Conservation (phyloP, 2,329 filamentous ascomycete species). For the Pseudogymnoascus verrucosus region DNA sequence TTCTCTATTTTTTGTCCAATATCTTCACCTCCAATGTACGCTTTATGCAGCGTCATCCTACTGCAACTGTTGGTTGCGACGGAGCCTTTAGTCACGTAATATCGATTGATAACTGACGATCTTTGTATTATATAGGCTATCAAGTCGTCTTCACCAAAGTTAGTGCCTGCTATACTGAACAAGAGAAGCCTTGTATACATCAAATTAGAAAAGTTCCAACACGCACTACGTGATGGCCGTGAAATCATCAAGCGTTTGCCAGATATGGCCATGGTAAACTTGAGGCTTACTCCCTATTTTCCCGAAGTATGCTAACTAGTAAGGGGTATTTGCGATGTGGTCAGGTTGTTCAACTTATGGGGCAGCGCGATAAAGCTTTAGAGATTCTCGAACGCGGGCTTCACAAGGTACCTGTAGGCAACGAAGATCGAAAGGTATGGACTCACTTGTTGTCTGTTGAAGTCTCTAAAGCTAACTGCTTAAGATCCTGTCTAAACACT, state of each 20-base stretch:
- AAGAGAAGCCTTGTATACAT: slow-evolving; percentile 28
- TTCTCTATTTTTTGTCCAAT: no score
- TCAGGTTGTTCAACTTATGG: slow-evolving; percentile 25
- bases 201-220: slow-evolving; percentile 23
- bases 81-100: background rate
- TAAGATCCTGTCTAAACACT: background rate
- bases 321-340: slow-evolving; percentile 29
- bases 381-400: slow-evolving; percentile 29
- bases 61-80: background rate
- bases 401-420: slow-evolving; percentile 25
- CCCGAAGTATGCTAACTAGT: background rate
- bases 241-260: slow-evolving; percentile 27
- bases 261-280: slow-evolving; percentile 23
- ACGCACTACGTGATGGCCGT: slow-evolving; percentile 26
- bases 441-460: background rate
- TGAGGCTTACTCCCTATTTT: background rate
- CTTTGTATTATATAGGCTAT: slow-evolving; percentile 11
- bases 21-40: background rate
- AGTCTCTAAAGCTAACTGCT: background rate
- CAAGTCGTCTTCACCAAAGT: slow-evolving; percentile 15
- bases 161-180: slow-evolving; percentile 23
- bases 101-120: slow-evolving; percentile 6
- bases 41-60: background rate
- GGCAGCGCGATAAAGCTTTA: slow-evolving; percentile 23
- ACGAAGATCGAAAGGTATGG: slow-evolving; percentile 22